phyloP scores from a whole-genome alignment of 2,329 filamentous ascomycete species.

The Penicillium sp. region DNA sequence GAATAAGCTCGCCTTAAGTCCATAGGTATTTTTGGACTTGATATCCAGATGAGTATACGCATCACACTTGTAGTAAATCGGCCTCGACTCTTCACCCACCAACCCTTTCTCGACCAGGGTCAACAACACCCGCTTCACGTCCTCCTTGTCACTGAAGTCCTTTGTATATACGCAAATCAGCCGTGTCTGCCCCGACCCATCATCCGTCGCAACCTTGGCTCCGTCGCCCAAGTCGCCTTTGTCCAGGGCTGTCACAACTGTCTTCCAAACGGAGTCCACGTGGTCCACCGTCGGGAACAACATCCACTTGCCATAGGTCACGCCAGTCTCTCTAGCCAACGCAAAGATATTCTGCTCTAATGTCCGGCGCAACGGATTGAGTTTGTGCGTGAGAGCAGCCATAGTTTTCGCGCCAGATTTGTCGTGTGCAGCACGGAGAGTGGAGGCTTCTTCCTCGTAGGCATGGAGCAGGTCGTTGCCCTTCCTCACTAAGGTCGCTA shows the following conservation, averaged over 20 bases:
- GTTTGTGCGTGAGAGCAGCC: conserved; percentile 37
- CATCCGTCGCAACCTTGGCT: conserved; percentile 71
- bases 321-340: conserved; percentile 61
- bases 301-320: conserved; percentile 66
- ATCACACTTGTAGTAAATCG: conserved; percentile 80
- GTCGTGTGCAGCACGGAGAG: conserved; percentile 56
- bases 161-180: conserved; percentile 78
- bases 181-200: conserved; percentile 47
- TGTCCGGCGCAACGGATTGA: conserved; percentile 48
- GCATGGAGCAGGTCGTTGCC: conserved; percentile 60
- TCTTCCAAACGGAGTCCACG: conserved; percentile 54
- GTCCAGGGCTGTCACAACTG: conserved; percentile 68
- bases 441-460: conserved; percentile 51
- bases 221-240: conserved; percentile 70
- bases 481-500: conserved; percentile 55
- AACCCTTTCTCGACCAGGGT: conserved; percentile 66
- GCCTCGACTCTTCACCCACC: conserved; percentile 45
- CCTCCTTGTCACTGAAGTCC: conserved; percentile 70
- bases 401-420: conserved; percentile 44
- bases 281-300: conserved; percentile 28
- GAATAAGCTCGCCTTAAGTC: conserved; percentile 58
- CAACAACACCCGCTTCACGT: conserved; percentile 69
- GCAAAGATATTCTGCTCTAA: conserved; percentile 61
- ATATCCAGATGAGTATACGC: conserved; percentile 70
- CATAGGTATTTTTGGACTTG: conserved; percentile 63